phyloP scores from a whole-genome alignment of 2,329 filamentous ascomycete species.

The Scleromitrula shiraiana region DNA sequence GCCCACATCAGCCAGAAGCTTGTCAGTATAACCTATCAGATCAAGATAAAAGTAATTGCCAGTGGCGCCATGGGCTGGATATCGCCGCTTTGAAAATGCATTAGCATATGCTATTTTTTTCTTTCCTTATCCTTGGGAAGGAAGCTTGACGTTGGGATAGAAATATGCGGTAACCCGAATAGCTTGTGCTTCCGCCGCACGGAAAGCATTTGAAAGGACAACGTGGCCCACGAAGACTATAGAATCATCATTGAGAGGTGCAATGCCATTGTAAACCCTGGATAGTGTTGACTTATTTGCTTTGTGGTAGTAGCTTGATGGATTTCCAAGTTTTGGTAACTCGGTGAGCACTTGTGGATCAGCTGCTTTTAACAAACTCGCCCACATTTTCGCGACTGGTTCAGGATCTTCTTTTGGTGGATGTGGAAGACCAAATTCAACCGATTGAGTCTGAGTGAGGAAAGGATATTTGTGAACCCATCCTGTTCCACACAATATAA shows the following conservation, averaged over 20 bases:
- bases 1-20: conserved; percentile 1
- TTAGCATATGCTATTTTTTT: conserved; percentile 3
- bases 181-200: conserved; percentile 1
- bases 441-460: conserved; percentile 18
- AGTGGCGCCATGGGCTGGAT: conserved; percentile 1
- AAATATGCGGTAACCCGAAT: conserved; percentile 11
- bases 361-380: conserved; percentile 13
- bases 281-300: background rate
- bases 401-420: conserved; percentile 13
- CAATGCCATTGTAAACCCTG: conserved; percentile 6
- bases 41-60: conserved; percentile 7
- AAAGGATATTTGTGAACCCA: conserved; percentile 21
- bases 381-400: conserved; percentile 19
- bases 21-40: conserved; percentile 4
- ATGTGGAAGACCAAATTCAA: conserved; percentile 22
- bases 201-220: conserved; percentile 1
- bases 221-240: conserved; percentile 6
- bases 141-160: background rate
- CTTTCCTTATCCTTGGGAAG: background rate
- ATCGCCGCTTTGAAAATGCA: conserved; percentile 6
- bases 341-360: background rate
- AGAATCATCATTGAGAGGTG: background rate
- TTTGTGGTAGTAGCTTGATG: background rate
- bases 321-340: conserved; percentile 9
- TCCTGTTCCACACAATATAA: conserved; percentile 25